Evolutionary conservation across 345 rosid genomes (phyloP), one percentile per base, ranked within the genome.

Genomic region (Litchi chinensis): DNA sequence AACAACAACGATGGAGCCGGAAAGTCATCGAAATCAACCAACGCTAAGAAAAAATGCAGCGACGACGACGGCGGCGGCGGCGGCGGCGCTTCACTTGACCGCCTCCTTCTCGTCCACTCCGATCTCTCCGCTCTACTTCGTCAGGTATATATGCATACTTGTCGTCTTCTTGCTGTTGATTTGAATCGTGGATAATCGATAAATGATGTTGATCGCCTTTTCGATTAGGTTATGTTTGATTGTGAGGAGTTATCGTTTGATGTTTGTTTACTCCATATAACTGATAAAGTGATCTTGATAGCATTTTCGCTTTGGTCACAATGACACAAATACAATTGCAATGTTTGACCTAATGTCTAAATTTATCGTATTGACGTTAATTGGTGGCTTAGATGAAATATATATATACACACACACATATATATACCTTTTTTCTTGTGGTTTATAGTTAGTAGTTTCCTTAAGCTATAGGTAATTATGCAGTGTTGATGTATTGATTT

Each of bases 91-190:
- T 73, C 83, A 46, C 85, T 91, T 66, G 97, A 94, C 79, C 79
- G 82, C 32, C 89, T 96, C 79, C 84, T 87, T 75, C 89, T 89
- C 70, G 88, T 90, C 18, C 98, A 89, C 39, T 91, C 98, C 74
- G 89, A 91, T 82, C 82, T 91, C n/a, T 84, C 91, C 28, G 79
- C 88, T 81, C 59, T 91, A 77, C 78, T 85, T 52, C 88, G 80
- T 37, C 92, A 90, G 94, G 99, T 94, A 74, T 48, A 74, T 43
- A 0, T 8, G 0, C 18, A n/a, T 72, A 10, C 44, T 39, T 39
- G 41, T 65, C 16, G 39, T 65, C 70, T 73, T 37, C 64, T 54
- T 64, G 26, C 18, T 66, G 46, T 74, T 63, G 39, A 73, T 19
- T 73, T 73, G 54, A 5, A 41, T 6, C 40, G 22, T 8, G 5